Evolutionary conservation across 2,329 filamentous ascomycete species (phyloP), one percentile per base, ranked within the genome.

Genomic region (Hymenoscyphus scutula): DNA sequence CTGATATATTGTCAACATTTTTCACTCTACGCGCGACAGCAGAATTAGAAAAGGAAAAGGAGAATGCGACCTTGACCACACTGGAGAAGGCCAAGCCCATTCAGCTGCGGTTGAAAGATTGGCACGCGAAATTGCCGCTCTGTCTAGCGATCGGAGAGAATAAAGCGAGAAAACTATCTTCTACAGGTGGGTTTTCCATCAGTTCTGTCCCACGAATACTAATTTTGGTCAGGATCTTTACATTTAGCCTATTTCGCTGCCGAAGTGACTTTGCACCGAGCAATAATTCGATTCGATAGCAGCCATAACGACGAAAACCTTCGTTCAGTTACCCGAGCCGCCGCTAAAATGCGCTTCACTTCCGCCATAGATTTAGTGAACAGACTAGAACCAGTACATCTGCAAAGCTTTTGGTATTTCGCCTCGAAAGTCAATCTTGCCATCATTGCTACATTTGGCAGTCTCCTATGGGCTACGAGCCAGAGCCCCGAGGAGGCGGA

Each of bases 391-490:
- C 77, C 77, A 2, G 77, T 79, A 45, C 78, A 80, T 56, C 75
- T 79, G 1, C 77, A 79, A 53, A 76, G 76, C 6, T 80, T 80
- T 63, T 98, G 94, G 94, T 93, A 90, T 74, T 94, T 93, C 73
- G 88, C 90, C 1, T 91, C 89, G 48, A 91, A 92, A 71, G 90
- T 90, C 41, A 97, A 97, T 76, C 97, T 98, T 77, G 93, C 94
- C 0, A 82, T 98, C 11, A 97, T 98, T 71, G 93, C 92, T 61
- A 97, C 93, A 0, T 98, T 98, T 74, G 77, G 76, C 0, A 76
- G 74, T 4, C 69, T 80, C 1, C 67, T 80, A 13, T 70, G 66
- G 68, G 70, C 68, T 6, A 71, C 70, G 2, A 67, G 64, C 30
- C 64, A 68, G 32, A 68, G 56, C 34, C 7, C 56, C 6, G 65